A percentile compares a stretch with the other conserved stretches of the same genome.
phyloP scores from a whole-genome alignment of 345 rosid species.

The Lumnitzera racemosa region DNA sequence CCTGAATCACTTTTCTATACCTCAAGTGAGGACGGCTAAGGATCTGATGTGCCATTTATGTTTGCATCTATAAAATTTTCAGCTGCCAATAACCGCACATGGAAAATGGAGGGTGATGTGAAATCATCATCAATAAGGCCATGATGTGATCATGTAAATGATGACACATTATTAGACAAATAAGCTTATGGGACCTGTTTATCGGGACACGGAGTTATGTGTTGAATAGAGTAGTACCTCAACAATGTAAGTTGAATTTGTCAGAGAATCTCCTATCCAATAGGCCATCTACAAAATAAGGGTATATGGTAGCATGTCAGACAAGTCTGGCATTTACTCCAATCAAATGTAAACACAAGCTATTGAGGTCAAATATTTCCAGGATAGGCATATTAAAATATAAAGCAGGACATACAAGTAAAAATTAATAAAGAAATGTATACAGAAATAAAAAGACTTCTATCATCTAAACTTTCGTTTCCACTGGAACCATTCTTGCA shows the following conservation, averaged over 20 bases:
- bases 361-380: too few relatives aligned
- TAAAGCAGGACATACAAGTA: too few relatives aligned
- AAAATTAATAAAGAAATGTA: too few relatives aligned
- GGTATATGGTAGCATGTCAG: constrained; percentile 88
- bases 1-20: constrained; percentile 95
- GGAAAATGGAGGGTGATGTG: constrained; percentile 13
- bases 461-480: too few relatives aligned
- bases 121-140: neutral
- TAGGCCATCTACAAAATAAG: constrained; percentile 80
- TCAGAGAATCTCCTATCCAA: constrained; percentile 53
- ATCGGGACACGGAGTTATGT: neutral
- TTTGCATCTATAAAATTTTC: constrained; percentile 95
- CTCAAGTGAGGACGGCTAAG: constrained; percentile 96
- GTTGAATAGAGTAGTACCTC: constrained; percentile 30
- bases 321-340: constrained; percentile 51
- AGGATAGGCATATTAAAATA: too few relatives aligned
- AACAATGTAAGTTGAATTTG: constrained; percentile 64
- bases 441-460: too few relatives aligned
- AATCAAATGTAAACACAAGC: constrained; percentile 19
- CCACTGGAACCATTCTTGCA: too few relatives aligned
- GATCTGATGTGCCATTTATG: constrained; percentile 95
- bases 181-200: too few relatives aligned
- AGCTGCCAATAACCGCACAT: constrained; percentile 94
- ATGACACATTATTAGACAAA: too few relatives aligned
- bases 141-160: neutral